Base-by-base conservation (phyloP, 352 stramenopile species). In the Phytophthora cryptogea region DNA sequence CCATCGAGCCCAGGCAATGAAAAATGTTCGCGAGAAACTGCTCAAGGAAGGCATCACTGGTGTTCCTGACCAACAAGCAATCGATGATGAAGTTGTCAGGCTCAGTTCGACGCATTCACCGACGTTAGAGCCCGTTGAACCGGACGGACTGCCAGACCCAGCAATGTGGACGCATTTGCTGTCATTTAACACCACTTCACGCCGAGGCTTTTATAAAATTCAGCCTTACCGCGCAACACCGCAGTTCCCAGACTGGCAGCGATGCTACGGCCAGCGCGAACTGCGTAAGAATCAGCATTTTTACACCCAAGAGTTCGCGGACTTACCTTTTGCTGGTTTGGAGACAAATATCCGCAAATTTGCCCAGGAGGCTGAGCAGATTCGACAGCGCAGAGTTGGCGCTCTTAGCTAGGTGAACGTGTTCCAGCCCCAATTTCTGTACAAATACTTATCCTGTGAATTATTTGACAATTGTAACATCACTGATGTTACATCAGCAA, bases 101-200 rank as follows among this genome's bases (percentile, higher is more conserved):
- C 39, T 61, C 7, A 46, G 31, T 11, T 45, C 40, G 26, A 59
- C 36, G 8, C 51, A 36, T 32, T 43, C 23, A 13, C 59, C 59
- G 17, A 62, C 64, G 7, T 17, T 52, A 16, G 43, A 60, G 17
- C 33, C 51, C 28, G 48, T 31, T 3, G 50, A 63, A 8, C 31
- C 50, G 0, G 68, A 68, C 40, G 43, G 56, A 59, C 50, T 70
- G 16, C 61, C 62, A 41, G 70, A 84, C 52, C 74, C 74, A 13
- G 55, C 55, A n/a, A 75, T 89, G 52, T 84, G 79, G 68, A 88
- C 82, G 4, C 77, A 89, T 46, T 64, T 88, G 48, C 33, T 83
- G 58, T 68, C 74, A 49, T 77, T 89, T 55, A 79, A 79, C 58
- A 65, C 62, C 13, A 79, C 54, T 26, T 70, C 60, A 0, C 58